Evolutionary conservation across 1,284 basidiomycete genomes (phyloP), one percentile per base, ranked within the genome.

Genomic region (Trametes pubescens): DNA sequence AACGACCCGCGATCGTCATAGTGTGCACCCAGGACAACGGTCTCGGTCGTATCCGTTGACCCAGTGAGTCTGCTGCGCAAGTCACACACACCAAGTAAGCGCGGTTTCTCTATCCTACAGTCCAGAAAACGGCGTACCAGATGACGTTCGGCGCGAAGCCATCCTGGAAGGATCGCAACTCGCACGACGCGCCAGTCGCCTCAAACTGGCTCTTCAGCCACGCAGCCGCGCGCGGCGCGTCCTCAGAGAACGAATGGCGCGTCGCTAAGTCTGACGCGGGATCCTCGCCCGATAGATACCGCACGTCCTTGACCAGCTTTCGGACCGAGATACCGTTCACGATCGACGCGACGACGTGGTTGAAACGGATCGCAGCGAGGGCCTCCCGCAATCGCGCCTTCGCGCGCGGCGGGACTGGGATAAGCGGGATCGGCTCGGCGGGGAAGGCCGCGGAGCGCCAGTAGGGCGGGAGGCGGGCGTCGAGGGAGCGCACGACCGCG

Each of bases 1-100:
- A 94, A 96, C 1, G 90, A 90, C 8, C 94, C 94, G 37, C 94
- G 88, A 56, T 89, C 92, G 74, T 96, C 94, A 73, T 94, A 95
- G 76, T 95, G 94, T 1, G 87, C 92, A 58, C 90, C 90, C 51
- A 95, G 79, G 51, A 96, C 80, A 32, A 92, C 85, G 38, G 82
- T 90, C 66, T 84, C 79, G 47, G 80, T 85, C 1, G 85, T 86
- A 44, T 86, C 77, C 46, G 77, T 78, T 16, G 79, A 76, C 2
- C 86, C 76, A 6, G 78, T 46, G 70, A 90, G 91, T 48, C 81
- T 81, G 70, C 90, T 91, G 63, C 21, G 10, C 43, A 53, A 66
- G 4, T 54, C 24, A 16, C 22, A 8, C 11, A 10, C 37, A 38
- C 2, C 16, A 18, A n/a, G 43, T 21, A 35, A 38, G 6, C 34